A percentile compares a stretch with the other conserved stretches of the same genome.
Evolutionary conservation across 2,329 filamentous ascomycete species (phyloP).

Genomic region (Cadophora malorum): DNA sequence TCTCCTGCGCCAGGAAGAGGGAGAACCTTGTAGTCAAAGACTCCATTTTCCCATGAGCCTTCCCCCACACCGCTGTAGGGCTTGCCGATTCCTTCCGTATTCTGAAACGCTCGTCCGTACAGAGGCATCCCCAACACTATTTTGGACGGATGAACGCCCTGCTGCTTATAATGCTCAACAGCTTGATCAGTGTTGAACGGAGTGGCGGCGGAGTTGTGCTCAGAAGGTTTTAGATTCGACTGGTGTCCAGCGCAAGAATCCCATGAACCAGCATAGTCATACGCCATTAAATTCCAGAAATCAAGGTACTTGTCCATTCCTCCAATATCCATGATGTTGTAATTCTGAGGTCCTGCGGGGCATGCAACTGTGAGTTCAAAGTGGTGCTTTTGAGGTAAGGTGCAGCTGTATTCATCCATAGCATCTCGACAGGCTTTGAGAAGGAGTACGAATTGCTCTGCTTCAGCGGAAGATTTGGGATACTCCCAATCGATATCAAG

Average conservation of each 20-base stretch:
- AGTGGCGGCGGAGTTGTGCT: slow-evolving; percentile 65
- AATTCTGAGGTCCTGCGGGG: slow-evolving; percentile 68
- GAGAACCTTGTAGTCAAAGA: slow-evolving; percentile 88
- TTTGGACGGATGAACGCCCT: slow-evolving; percentile 71
- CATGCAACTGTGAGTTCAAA: slow-evolving; percentile 71
- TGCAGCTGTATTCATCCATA: slow-evolving; percentile 62
- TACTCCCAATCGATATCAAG: slow-evolving; percentile 76
- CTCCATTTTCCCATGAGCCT: slow-evolving; percentile 83
- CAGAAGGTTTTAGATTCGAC: slow-evolving; percentile 74
- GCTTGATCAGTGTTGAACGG: slow-evolving; percentile 80
- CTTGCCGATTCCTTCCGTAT: slow-evolving; percentile 76
- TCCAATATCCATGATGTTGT: slow-evolving; percentile 64
- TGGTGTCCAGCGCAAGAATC: slow-evolving; percentile 75
- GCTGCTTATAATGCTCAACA: slow-evolving; percentile 70
- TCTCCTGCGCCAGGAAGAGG: slow-evolving; percentile 73
- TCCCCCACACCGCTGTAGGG: slow-evolving; percentile 75
- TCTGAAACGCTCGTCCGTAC: slow-evolving; percentile 85
- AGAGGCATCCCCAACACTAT: slow-evolving; percentile 91
- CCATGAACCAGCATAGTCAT: slow-evolving; percentile 88
- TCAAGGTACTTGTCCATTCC: slow-evolving; percentile 71
- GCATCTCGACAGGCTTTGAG: slow-evolving; percentile 61
- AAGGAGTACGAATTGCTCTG: slow-evolving; percentile 63
- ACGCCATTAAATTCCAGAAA: slow-evolving; percentile 87
- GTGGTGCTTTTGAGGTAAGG: slow-evolving; percentile 50
- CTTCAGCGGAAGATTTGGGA: slow-evolving; percentile 61